Base-by-base conservation (phyloP, 129 eudicot genomes). In the Pulicaria dysenterica region DNA sequence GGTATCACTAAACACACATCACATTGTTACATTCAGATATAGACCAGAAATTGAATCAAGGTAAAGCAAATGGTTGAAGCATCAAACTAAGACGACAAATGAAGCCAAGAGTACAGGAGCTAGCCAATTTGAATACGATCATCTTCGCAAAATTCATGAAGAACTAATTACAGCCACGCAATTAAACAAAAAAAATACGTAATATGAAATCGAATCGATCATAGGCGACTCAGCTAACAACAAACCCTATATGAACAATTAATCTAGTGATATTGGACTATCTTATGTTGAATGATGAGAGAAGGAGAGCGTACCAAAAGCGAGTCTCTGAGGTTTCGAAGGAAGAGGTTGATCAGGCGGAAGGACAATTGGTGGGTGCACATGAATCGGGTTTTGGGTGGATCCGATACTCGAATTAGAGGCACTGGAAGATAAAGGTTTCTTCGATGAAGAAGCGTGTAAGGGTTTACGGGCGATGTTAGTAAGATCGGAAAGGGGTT, bases 391-490 rank as follows among this genome's bases (percentile, higher is more conserved):
- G 46, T 76, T 67, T 5, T 45, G 74, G 0, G 68, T 76, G 67
- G 80, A 76, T 62, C 82, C 82, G 67, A 78, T 63, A 54, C 82
- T 78, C 45, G 82, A 78, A 70, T 71, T 67, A 13, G 77, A 78
- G 51, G 82, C 82, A 36, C 36, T 15, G 15, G 82, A 62, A 17
- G 67, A 43, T 13, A 41, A 58, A 5, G 75, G 47, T 61, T 12
- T 58, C 72, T 70, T 70, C 46, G 74, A 36, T 59, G 70, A 53
- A 17, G 62, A 62, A 39, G 42, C 40, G 10, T 24, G 51, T 24
- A 62, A 10, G 14, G 72, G 56, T 53, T 70, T 70, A 11, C 65
- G 64, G 50, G 62, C 37, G 72, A 70, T 54, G 72, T 78, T 78
- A 54, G 82, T 70, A 44, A 78, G 77, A 63, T 78, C 46, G 24